Base-by-base conservation (phyloP, 352 stramenopile species). In the Globisporangium canariense region DNA sequence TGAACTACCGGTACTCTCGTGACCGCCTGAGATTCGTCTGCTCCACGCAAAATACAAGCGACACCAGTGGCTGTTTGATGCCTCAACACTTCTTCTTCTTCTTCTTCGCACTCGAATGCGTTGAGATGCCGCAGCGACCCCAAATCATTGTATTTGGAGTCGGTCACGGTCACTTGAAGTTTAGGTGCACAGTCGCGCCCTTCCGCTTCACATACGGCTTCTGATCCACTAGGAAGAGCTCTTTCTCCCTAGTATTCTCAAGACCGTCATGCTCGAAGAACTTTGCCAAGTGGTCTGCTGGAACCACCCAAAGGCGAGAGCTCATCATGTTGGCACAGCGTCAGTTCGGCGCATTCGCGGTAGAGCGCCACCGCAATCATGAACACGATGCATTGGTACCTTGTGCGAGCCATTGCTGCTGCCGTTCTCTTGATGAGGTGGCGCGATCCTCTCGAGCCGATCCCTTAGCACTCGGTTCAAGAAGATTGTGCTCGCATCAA, bases 271-370 rank as follows among this genome's bases (percentile, higher is more conserved):
- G 25, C 25, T 28, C 25, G 25, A 41, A 41, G 36, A 41, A 41
- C 36, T 41, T 41, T 28, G 25, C 1, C 16, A 16, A 16, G 14
- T n/a, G 11, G 14, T 47, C 10, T 22, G 3, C 43, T 47, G 16
- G 43, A 22, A 28, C 25, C 25, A 28, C 25, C 25, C 25, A 28
- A 28, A 28, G 25, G 25, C 25, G 25, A 28, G 25, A 28, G 25
- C 25, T 2, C 25, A 28, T 28, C 25, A 28, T 2, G 25, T 28
- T 28, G 1, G 25, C 25, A 28, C 25, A 14, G 55, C 56, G 90
- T 76, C 49, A 83, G 78, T 49, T 91, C 89, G 52, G 82, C 80
- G 4, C 52, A 32, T 13, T 47, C 52, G 16, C 43, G 52, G 36
- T 46, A 46, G n/a, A 46, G 32, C 52, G 22, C 32, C 1, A 10